These are phyloP conservation scores for Alternaria gaisen DNA, from an alignment of 2,329 filamentous ascomycete species.

Conservation along the genomic window DNA sequence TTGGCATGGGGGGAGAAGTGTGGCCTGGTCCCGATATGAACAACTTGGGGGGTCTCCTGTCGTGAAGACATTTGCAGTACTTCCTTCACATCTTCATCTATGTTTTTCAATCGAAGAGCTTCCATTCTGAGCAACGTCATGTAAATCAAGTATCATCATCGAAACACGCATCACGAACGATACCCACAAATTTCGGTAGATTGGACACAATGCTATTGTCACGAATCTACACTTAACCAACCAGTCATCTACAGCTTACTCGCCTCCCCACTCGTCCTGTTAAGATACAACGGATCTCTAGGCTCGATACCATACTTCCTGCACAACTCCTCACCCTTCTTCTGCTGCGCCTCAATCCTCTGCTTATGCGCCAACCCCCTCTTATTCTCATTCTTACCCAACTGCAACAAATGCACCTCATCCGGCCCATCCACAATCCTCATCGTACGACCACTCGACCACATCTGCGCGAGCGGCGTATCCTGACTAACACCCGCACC, in stretches of 20 bases:
- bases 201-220: no score
- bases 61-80: no score
- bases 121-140: no score
- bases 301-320: constrained; percentile 63
- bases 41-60: no score
- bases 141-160: not conserved
- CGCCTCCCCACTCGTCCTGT: constrained; percentile 52
- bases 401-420: constrained; percentile 82
- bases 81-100: no score
- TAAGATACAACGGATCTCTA: constrained; percentile 54
- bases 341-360: constrained; percentile 70
- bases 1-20: no score
- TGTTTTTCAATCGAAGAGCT: no score
- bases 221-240: no score
- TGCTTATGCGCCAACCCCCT: constrained; percentile 68
- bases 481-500: constrained; percentile 93
- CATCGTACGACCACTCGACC: constrained; percentile 81
- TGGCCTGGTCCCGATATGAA: no score
- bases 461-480: constrained; percentile 82
- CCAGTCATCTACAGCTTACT: constrained; percentile 50
- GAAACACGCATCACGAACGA: no score
- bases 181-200: no score
- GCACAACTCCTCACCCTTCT: constrained; percentile 72
- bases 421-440: constrained; percentile 92
- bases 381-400: constrained; percentile 83